Percentiles rank a stretch among this genome's conserved stretches.
These are phyloP conservation scores for Entamoeba dispar DNA, from an alignment of 208 protist species.

Conservation along the genomic window DNA sequence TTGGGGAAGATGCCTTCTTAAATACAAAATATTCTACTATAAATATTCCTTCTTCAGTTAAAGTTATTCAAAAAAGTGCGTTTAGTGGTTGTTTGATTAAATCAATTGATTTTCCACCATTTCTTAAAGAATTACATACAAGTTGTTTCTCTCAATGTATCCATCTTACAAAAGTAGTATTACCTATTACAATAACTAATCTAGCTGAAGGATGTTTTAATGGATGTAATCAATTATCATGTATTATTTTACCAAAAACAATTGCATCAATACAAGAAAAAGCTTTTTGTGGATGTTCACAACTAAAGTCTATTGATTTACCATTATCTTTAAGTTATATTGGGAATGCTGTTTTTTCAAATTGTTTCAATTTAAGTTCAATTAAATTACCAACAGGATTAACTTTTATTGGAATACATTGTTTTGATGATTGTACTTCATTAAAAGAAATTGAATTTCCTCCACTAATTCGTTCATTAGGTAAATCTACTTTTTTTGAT, in stretches of 20 bases:
- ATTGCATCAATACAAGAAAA: not conserved
- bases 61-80: not conserved
- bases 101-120: not conserved
- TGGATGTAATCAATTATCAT: not conserved
- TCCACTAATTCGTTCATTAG: not conserved
- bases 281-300: not conserved
- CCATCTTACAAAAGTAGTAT: not conserved
- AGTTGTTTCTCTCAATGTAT: not conserved
- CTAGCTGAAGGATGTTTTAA: not conserved
- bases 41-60: not conserved
- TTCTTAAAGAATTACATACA: not conserved
- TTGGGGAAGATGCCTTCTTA: not conserved
- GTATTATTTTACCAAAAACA: not conserved
- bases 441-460: not conserved
- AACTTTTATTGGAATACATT: not conserved
- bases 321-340: not conserved
- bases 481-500: not conserved
- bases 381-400: not conserved
- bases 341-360: not conserved
- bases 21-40: not conserved
- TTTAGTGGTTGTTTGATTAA: not conserved
- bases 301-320: not conserved
- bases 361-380: not conserved
- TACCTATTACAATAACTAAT: not conserved
- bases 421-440: not conserved